phyloP scores from a whole-genome alignment of 768 basidiomycete species.

The Panellus pusillus region DNA sequence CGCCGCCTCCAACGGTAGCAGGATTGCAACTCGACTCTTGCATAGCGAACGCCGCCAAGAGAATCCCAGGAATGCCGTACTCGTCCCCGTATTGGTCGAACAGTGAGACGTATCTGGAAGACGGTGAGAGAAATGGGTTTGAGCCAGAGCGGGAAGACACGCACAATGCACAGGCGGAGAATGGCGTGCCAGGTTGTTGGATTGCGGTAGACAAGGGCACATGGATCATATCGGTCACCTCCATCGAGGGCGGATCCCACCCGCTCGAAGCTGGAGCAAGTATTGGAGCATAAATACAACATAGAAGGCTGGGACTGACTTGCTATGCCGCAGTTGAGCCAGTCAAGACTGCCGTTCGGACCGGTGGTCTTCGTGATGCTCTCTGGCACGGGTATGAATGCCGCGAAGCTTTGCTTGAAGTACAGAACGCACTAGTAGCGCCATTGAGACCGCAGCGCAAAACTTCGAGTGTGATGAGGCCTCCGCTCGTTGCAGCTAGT shows the following conservation, averaged over 20 bases:
- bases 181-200: constrained; percentile 50
- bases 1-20: constrained; percentile 63
- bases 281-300: neutral
- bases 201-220: constrained; percentile 49
- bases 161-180: constrained; percentile 55
- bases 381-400: constrained; percentile 33
- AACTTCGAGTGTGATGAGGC: constrained; percentile 36
- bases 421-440: constrained; percentile 44
- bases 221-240: constrained; percentile 49
- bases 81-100: constrained; percentile 62
- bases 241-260: constrained; percentile 73
- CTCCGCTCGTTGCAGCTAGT: neutral
- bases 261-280: constrained; percentile 32
- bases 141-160: constrained; percentile 22
- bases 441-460: constrained; percentile 48
- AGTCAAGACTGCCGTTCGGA: constrained; percentile 72
- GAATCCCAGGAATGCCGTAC: constrained; percentile 61
- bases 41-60: constrained; percentile 86
- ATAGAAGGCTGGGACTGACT: neutral
- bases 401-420: neutral
- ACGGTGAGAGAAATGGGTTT: neutral
- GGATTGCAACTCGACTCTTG: constrained; percentile 79
- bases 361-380: constrained; percentile 51
- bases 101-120: constrained; percentile 17
- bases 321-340: constrained; percentile 77